Evolutionary conservation across 2,329 filamentous ascomycete genomes (phyloP), one percentile per base, ranked within the genome.

Genomic region (Orbilia oligospora): DNA sequence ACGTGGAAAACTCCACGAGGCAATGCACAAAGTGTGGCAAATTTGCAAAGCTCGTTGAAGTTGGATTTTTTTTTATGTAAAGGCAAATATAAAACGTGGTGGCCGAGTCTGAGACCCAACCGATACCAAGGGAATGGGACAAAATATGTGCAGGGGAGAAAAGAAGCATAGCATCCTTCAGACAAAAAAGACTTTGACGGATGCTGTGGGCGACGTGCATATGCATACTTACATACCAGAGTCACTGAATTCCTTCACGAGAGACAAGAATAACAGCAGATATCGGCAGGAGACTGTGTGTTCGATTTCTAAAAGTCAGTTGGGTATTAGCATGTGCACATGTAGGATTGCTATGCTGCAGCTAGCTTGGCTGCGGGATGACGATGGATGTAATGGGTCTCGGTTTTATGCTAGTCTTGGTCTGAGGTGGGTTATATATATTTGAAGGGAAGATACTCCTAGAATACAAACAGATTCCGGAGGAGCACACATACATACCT

Each of bases 41-140:
- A n/a, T n/a, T n/a, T n/a, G n/a, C n/a, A 41, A 14, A 44, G 58
- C 20, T 27, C 6, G 16, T 2, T 24, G 49, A 22, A 71, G 68
- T 24, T 63, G 44, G 33, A 53, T n/a, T 33, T 41, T 14, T 41
- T 9, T 12, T 14, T 41, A n/a, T 41, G 38, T 20, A 44, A 41
- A 38, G 46, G 58, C 33, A 49, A 64, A 67, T 75, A 75, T 75
- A 75, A 76, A 76, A 71, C 72, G 72, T 67, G 66, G 72, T 61
- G 56, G 55, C 49, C 49, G 63, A 67, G 49, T 41, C 70, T 65
- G 63, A 67, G 63, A 66, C 61, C 63, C 51, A 69, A 63, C 65
- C 61, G 61, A 48, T 48, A 49, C 66, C 72, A 70, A 65, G 58
- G 72, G 72, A 76, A 76, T 76, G 56, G 71, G 36, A 56, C 41